Percentiles rank a stretch among this genome's conserved stretches.
phyloP scores from a whole-genome alignment of 306 rosid genomes.

The Dryas alaskensis region DNA sequence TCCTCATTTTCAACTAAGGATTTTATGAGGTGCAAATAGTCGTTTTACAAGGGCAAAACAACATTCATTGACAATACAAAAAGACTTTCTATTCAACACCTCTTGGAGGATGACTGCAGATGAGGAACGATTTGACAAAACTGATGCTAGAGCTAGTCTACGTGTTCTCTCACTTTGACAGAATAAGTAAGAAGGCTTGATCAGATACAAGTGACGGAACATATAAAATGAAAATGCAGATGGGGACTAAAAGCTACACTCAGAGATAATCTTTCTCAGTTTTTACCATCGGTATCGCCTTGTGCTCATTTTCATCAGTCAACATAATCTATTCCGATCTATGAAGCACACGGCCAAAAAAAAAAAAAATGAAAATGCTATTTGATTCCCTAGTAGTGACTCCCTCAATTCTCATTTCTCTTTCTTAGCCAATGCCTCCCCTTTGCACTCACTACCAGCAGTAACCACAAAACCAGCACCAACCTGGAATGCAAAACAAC shows the following conservation, averaged over 20 bases:
- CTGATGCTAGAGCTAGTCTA: not conserved
- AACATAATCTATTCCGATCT: constrained; percentile 41
- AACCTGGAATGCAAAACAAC: constrained; percentile 48
- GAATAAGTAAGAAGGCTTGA: not conserved
- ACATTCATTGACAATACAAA: no score
- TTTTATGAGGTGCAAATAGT: no score
- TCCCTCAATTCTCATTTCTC: constrained; percentile 38
- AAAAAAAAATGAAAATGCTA: not conserved
- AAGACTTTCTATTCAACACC: not conserved
- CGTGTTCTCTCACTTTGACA: not conserved
- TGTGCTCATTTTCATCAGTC: constrained; percentile 15
- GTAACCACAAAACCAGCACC: constrained; percentile 89
- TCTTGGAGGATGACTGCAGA: not conserved
- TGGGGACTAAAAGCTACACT: not conserved
- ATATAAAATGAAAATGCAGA: not conserved
- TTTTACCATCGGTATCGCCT: constrained; percentile 28
- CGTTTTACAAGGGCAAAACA: no score
- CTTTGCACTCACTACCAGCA: constrained; percentile 87
- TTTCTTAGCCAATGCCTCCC: constrained; percentile 91
- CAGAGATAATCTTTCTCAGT: constrained; percentile 17
- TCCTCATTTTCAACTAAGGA: no score
- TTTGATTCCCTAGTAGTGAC: constrained; percentile 12
- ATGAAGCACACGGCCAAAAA: constrained; percentile 7
- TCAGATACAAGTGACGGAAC: not conserved
- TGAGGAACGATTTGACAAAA: constrained; percentile 4